phyloP scores from a whole-genome alignment of 805 yeast species.

The Candida ovalis region DNA sequence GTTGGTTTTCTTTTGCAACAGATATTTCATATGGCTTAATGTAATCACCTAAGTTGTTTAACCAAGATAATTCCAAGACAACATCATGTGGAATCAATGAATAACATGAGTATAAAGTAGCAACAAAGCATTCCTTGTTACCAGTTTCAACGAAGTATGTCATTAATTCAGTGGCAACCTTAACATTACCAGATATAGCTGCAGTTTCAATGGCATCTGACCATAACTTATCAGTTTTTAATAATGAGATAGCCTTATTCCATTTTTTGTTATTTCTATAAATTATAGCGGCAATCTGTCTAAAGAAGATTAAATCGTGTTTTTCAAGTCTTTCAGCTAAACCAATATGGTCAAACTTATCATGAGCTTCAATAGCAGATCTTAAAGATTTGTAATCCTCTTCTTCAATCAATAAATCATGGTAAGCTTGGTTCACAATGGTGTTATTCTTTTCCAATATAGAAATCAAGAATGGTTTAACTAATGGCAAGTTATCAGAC shows the following conservation, averaged over 20 bases:
- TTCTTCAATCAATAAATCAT: slow-evolving; percentile 92
- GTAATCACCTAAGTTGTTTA: slow-evolving; percentile 76
- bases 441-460: slow-evolving; percentile 88
- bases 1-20: slow-evolving; percentile 73
- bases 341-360: slow-evolving; percentile 87
- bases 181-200: slow-evolving; percentile 68
- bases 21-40: slow-evolving; percentile 91
- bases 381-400: slow-evolving; percentile 90
- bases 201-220: slow-evolving; percentile 92
- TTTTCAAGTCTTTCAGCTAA: slow-evolving; percentile 90
- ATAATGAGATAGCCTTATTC: slow-evolving; percentile 80
- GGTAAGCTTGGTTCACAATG: slow-evolving; percentile 92
- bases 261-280: slow-evolving; percentile 94
- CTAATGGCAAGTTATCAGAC: slow-evolving; percentile 93
- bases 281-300: slow-evolving; percentile 92
- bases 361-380: slow-evolving; percentile 82
- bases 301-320: slow-evolving; percentile 86
- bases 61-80: slow-evolving; percentile 88
- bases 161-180: slow-evolving; percentile 84
- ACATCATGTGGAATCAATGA: slow-evolving; percentile 75
- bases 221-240: slow-evolving; percentile 93
- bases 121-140: slow-evolving; percentile 92
- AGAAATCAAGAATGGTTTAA: slow-evolving; percentile 90
- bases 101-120: slow-evolving; percentile 82
- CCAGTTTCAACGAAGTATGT: slow-evolving; percentile 95